Percentiles rank a stretch among this genome's conserved stretches.
phyloP scores from a whole-genome alignment of 139 green algal species.

The Marvania coccoides region DNA sequence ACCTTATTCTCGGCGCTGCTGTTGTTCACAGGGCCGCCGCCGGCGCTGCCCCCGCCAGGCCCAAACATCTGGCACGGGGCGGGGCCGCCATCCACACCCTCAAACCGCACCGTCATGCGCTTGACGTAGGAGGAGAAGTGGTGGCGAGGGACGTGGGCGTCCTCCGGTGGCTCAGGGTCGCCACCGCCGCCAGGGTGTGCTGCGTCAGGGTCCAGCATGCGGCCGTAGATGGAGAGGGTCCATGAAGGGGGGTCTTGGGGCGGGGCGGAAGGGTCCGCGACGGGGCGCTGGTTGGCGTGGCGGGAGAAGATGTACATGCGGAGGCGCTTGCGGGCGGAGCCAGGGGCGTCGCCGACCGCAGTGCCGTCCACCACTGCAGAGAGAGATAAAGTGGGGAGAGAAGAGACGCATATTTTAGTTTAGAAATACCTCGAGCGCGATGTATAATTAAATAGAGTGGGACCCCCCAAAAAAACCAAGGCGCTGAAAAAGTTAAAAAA shows the following conservation, averaged over 20 bases:
- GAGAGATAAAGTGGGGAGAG: background rate
- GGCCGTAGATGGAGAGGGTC: background rate
- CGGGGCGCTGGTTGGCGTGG: constrained; percentile 19
- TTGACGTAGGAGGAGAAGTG: constrained; percentile 21
- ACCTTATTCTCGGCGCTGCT: background rate
- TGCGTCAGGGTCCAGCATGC: background rate
- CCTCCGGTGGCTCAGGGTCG: background rate
- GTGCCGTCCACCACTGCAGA: constrained; percentile 3
- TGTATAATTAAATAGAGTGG: background rate
- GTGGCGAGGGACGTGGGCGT: background rate
- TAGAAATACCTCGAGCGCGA: too few relatives aligned
- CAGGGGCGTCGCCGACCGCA: background rate
- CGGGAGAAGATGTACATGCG: constrained; percentile 53
- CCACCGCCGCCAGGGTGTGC: constrained; percentile 2
- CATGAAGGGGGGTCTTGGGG: background rate
- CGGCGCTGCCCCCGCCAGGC: too few relatives aligned
- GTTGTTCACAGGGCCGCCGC: background rate
- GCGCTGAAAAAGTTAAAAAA: background rate
- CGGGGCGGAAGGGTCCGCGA: background rate
- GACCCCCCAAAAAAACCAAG: background rate
- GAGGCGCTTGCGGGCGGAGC: constrained; percentile 31
- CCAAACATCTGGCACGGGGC: too few relatives aligned
- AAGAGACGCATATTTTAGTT: too few relatives aligned
- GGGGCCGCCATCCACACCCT: constrained; percentile 1
- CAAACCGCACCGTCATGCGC: constrained; percentile 14